Base-by-base conservation (phyloP, 2,329 filamentous ascomycete genomes). In the Fonsecaea pedrosoi region DNA sequence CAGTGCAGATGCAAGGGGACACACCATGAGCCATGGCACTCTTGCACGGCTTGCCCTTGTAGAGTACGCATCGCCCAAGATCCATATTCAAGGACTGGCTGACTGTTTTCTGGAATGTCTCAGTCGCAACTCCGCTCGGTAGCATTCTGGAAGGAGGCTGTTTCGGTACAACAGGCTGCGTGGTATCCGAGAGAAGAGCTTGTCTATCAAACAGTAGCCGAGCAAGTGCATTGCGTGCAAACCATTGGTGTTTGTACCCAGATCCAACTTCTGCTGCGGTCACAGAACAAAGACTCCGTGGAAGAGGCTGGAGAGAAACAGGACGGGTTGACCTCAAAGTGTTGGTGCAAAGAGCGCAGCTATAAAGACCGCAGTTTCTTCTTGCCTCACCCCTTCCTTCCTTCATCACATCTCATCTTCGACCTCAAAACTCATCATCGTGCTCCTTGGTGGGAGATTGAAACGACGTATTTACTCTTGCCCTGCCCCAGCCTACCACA, bases 81-180 rank as follows among this genome's bases (percentile, higher is more conserved):
- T 60, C 48, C 30, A 21, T 38, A 50, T 67, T 67, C 13, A 54
- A 37, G 54, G 58, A 45, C 53, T 21, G 45, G 48, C 67, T 45
- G 62, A 59, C 60, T 35, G n/a, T 38, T 45, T 57, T 56, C 45
- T 64, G 65, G 56, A 58, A 30, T 69, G 67, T 69, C 58, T 64
- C 67, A 67, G 61, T 61, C 60, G 35, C 34, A 62, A 37, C 32
- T 60, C 50, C 10, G 54, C n/a, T 18, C 34, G 10, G 64, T 55
- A 37, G 59, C 30, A 54, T 65, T 69, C 67, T 67, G 62, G 66
- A 68, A 68, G 59, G 54, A 62, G 38, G n/a, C 45, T 35, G 34
- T 57, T 53, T 35, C n/a, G 3, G 25, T 34, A 25, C 18, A 30
- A 21, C 38, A 38, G 13, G 13, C 21, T 30, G 62, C 18, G 37